Evolutionary conservation across 352 stramenopile genomes (phyloP).

Genomic region (Globisporangium cystogenes): DNA sequence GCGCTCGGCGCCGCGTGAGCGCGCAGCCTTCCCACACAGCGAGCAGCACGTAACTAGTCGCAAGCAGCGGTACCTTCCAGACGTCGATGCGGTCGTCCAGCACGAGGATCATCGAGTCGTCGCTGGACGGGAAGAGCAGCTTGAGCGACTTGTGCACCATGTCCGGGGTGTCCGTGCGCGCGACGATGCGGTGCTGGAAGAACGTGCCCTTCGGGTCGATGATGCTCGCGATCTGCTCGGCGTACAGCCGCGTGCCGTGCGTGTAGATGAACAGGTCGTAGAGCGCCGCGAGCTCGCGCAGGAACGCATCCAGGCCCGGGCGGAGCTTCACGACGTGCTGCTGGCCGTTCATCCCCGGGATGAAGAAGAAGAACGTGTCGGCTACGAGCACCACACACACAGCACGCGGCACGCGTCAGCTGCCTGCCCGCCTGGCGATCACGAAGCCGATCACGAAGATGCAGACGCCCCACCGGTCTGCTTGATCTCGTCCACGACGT

Average conservation of each 20-base stretch:
- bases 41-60: too few relatives aligned
- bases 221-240: slow-evolving; percentile 91
- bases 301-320: slow-evolving; percentile 86
- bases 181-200: slow-evolving; percentile 86
- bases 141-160: slow-evolving; percentile 87
- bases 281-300: slow-evolving; percentile 66
- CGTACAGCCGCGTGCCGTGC: slow-evolving; percentile 92
- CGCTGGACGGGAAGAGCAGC: slow-evolving; percentile 78
- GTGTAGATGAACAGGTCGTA: slow-evolving; percentile 97
- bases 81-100: slow-evolving; percentile 83
- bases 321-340: slow-evolving; percentile 93
- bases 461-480: slow-evolving; percentile 57
- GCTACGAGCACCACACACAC: too few relatives aligned
- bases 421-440: too few relatives aligned
- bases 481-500: slow-evolving; percentile 53
- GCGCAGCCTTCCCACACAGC: background rate
- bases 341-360: slow-evolving; percentile 56
- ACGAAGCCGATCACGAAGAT: too few relatives aligned
- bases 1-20: background rate
- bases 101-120: slow-evolving; percentile 87
- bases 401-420: too few relatives aligned
- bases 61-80: slow-evolving; percentile 44
- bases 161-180: slow-evolving; percentile 80
- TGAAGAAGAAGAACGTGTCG: slow-evolving; percentile 75
- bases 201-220: slow-evolving; percentile 80